Conservation (phyloP, 495 filamentous ascomycete genomes). For the Neurospora sublineolata region DNA sequence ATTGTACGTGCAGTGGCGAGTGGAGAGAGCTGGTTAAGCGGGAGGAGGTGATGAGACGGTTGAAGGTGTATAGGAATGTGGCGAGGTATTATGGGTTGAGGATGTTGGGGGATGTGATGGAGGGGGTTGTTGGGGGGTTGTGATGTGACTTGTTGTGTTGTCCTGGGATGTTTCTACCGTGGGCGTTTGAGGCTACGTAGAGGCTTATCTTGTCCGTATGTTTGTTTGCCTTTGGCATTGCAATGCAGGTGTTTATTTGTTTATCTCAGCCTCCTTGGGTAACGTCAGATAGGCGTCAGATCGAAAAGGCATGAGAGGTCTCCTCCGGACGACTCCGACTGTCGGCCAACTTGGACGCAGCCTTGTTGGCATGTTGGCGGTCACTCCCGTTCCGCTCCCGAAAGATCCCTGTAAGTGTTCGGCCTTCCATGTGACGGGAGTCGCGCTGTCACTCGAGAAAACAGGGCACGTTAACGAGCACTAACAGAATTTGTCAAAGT, state of each 20-base stretch:
- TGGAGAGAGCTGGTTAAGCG: constrained; percentile 65
- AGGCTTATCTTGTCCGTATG: background rate
- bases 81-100: constrained; percentile 67
- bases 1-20: constrained; percentile 79
- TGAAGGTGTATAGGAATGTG: constrained; percentile 61
- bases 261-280: background rate
- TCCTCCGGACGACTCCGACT: too few species aligned
- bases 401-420: background rate
- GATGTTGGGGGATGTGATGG: constrained; percentile 67
- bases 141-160: constrained; percentile 6
- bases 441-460: background rate
- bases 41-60: constrained; percentile 51
- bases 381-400: too few species aligned
- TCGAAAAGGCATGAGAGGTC: too few species aligned
- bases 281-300: too few species aligned
- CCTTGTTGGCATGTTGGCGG: too few species aligned
- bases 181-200: background rate
- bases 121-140: constrained; percentile 39
- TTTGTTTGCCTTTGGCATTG: background rate
- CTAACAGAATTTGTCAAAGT: background rate
- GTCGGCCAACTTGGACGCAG: too few species aligned
- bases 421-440: background rate
- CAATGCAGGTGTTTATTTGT: background rate
- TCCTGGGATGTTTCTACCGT: background rate
- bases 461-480: background rate